Base-by-base conservation (phyloP, 371 early-diverging fungal genomes). In the Mucor racemosus region DNA sequence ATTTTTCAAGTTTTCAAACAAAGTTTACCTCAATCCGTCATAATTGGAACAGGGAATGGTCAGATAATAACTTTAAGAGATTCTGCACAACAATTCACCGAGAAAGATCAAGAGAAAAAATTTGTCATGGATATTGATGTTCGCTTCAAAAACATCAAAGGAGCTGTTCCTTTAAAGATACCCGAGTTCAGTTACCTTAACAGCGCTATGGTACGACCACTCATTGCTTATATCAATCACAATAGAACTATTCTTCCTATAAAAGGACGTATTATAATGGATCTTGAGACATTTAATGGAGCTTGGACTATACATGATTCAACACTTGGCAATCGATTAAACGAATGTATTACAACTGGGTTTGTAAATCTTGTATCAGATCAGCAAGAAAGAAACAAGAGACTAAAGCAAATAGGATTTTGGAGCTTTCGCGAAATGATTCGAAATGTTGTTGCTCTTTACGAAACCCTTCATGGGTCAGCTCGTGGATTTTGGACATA, bases 201-300 rank as follows among this genome's bases (percentile, higher is more conserved):
- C 60, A 88, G 88, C 40, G 94, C 97, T 5, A 83, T 96, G 72
- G 88, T 96, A 14, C 87, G 97, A 0, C 97, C 98, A 0, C 86
- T 97, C 26, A 92, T 97, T 2, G 97, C 92, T 10, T 98, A 92
- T 70, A 92, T 98, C 87, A 97, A 98, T 74, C 88, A 89, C 14
- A 92, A 96, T 79, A 84, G 91, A 35, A 95, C 94, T 0, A 84
- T 86, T 41, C 89, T 94, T 11, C 92, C 95, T 2, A 88, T 97
- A 70, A 84, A 88, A 19, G 93, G 93, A 68, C 88, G 89, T 58
- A 86, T 94, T n/a, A 85, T 89, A 33, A 85, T 94, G 78, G 87
- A 89, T 55, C 68, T 92, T 46, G 91, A 87, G 42, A 91, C 95
- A 60, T 96, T 96, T 74, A 91, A 96, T 72, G 98, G 98, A 11